Conservation (phyloP, 169 alveolate species). For the Plasmodium coatneyi region DNA sequence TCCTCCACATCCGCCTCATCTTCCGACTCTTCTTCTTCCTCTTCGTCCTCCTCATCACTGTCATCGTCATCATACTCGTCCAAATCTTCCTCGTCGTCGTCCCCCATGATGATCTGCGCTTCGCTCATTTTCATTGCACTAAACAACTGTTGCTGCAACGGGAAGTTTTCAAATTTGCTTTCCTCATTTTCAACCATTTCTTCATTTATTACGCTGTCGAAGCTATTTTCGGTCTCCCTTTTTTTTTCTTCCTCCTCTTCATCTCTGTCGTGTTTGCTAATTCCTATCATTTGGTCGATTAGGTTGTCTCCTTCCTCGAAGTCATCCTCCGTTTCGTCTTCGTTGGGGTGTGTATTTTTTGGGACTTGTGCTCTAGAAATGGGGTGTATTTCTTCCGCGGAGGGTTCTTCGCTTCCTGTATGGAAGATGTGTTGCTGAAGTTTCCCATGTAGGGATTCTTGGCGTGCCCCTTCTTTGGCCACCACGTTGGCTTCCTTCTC, state of each 20-base stretch:
- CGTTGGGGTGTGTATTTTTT: background rate
- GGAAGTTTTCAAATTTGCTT: background rate
- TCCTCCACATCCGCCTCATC: background rate
- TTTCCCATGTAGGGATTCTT: background rate
- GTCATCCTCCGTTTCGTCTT: background rate
- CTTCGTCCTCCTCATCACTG: conserved; percentile 7
- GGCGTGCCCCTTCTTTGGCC: background rate
- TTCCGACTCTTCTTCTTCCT: conserved; percentile 16
- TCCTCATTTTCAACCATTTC: conserved; percentile 15
- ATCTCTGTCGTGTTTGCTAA: background rate
- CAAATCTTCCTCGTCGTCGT: conserved; percentile 15
- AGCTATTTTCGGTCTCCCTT: background rate
- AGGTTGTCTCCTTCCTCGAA: background rate
- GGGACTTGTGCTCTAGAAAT: background rate
- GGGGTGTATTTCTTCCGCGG: background rate
- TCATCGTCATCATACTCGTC: conserved; percentile 30
- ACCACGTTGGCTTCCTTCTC: background rate
- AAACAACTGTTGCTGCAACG: conserved; percentile 8
- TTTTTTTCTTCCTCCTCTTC: background rate
- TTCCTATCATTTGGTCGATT: background rate
- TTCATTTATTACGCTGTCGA: conserved; percentile 5
- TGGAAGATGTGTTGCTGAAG: background rate
- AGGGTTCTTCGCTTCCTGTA: background rate
- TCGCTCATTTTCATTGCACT: background rate
- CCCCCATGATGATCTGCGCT: background rate